These are phyloP conservation scores for Eucalyptus microcorys DNA, from an alignment of 345 rosid species.

Conservation along the genomic window DNA sequence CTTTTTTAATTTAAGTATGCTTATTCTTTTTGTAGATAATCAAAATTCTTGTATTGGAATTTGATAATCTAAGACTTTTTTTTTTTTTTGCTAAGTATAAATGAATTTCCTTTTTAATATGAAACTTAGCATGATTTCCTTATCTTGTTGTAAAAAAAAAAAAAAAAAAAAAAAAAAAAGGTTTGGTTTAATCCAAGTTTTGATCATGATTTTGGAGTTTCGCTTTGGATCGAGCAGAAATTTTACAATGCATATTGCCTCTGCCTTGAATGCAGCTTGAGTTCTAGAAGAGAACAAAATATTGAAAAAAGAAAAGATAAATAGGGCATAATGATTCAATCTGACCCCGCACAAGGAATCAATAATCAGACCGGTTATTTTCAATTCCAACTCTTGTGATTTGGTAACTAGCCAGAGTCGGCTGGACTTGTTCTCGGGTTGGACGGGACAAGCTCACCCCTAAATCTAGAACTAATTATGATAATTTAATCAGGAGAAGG, in stretches of 20 bases:
- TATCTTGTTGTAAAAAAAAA: not conserved
- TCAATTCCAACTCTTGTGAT: not conserved
- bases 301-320: too few relatives aligned
- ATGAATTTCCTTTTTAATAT: not conserved
- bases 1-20: not conserved
- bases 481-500: not conserved
- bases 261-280: not conserved
- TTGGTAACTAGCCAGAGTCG: too few relatives aligned
- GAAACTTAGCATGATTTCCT: not conserved
- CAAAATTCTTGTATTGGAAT: not conserved
- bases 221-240: not conserved
- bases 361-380: fast-evolving
- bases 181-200: too few relatives aligned
- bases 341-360: not conserved
- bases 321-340: too few relatives aligned
- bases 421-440: not conserved
- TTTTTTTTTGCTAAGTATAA: not conserved
- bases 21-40: not conserved
- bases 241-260: not conserved
- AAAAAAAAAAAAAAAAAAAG: too few relatives aligned
- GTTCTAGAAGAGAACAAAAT: not conserved
- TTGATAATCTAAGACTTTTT: not conserved
- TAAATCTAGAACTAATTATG: not conserved
- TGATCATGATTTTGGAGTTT: not conserved
- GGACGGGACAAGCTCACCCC: not conserved